A percentile compares a stretch with the other conserved stretches of the same genome.
phyloP scores from a whole-genome alignment of 768 basidiomycete species.

The Mycena vulgaris region DNA sequence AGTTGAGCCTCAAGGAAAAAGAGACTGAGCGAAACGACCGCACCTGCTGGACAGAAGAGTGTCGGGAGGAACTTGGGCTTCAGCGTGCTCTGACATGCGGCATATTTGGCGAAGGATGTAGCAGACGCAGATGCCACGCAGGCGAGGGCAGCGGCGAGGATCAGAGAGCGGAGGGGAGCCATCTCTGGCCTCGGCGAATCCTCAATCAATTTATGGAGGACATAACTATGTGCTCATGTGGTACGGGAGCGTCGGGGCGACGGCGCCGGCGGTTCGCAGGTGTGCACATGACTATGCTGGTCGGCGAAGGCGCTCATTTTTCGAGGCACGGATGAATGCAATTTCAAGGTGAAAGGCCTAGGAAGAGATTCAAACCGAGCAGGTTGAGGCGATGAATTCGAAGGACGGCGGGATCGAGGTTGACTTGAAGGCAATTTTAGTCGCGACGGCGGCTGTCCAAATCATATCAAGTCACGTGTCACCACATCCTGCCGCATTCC shows the following conservation, averaged over 20 bases:
- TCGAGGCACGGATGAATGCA: too few relatives aligned
- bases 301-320: too few relatives aligned
- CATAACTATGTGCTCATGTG: slow-evolving; percentile 34
- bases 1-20: not conserved
- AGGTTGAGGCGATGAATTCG: too few relatives aligned
- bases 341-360: too few relatives aligned
- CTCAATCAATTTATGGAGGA: slow-evolving; percentile 16
- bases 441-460: too few relatives aligned
- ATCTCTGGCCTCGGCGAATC: not conserved
- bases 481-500: too few relatives aligned
- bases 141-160: slow-evolving; percentile 6
- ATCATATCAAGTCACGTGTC: too few relatives aligned
- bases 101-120: slow-evolving; percentile 25
- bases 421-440: too few relatives aligned
- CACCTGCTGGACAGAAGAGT: slow-evolving; percentile 36
- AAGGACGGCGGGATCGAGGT: too few relatives aligned
- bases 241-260: slow-evolving; percentile 27
- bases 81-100: slow-evolving; percentile 33
- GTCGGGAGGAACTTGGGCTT: slow-evolving; percentile 35
- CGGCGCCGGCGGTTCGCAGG: slow-evolving; percentile 13
- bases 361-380: too few relatives aligned
- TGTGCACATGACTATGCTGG: slow-evolving; percentile 7
- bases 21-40: not conserved
- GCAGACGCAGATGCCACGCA: slow-evolving; percentile 8
- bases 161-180: slow-evolving; percentile 2